phyloP scores from a whole-genome alignment of 495 filamentous ascomycete genomes.

The Tirmania nivea region DNA sequence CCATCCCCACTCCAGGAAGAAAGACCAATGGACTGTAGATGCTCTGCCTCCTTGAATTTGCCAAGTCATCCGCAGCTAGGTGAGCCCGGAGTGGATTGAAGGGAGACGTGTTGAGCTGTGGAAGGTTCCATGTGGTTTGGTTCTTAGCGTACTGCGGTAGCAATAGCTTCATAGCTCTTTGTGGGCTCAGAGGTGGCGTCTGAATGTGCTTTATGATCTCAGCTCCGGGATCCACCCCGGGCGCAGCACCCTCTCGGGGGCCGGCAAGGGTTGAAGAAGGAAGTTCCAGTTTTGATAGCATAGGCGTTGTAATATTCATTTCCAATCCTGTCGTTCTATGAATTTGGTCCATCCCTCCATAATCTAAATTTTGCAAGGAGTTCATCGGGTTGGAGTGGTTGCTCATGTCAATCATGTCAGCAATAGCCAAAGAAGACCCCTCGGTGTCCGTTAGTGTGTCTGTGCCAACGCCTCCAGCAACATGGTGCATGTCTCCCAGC shows the following conservation, averaged over 20 bases:
- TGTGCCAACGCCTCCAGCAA: background rate
- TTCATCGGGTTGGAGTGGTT: background rate
- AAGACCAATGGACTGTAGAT: conserved; percentile 18
- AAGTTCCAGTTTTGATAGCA: background rate
- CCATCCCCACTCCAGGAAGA: conserved; percentile 15
- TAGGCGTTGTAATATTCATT: background rate
- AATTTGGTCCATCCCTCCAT: background rate
- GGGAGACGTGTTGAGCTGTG: background rate
- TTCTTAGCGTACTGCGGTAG: conserved; percentile 16
- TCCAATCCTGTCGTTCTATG: background rate
- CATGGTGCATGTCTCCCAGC: conserved; percentile 7
- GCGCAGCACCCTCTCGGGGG: conserved; percentile 1
- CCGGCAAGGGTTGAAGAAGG: background rate
- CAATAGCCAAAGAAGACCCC: background rate
- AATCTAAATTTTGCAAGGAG: background rate
- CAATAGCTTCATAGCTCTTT: conserved; percentile 14
- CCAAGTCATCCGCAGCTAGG: background rate
- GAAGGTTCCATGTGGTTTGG: background rate
- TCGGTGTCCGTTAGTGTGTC: background rate
- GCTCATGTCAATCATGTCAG: background rate
- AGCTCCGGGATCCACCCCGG: background rate
- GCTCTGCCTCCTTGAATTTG: conserved; percentile 5
- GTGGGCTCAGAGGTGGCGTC: conserved; percentile 17
- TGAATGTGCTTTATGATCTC: conserved; percentile 12
- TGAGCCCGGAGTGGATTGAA: background rate